These are phyloP conservation scores for Fraxinus albicans DNA, from an alignment of 305 asterid genomes.

Conservation along the genomic window DNA sequence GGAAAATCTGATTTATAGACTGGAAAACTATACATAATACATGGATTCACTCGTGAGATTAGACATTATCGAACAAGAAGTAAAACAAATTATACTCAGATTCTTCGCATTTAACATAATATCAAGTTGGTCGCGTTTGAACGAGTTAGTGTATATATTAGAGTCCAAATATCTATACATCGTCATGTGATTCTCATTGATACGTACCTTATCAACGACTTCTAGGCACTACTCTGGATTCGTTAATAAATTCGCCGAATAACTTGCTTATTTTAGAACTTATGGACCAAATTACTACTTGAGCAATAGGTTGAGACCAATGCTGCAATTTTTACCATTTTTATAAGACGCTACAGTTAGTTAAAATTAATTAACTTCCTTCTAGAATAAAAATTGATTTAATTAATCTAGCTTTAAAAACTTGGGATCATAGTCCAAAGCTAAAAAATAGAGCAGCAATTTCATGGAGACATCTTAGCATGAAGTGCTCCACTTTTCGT, in stretches of 20 bases:
- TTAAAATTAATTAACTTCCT: not conserved
- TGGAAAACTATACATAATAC: not conserved
- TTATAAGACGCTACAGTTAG: too few relatives aligned
- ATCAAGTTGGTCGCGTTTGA: not conserved
- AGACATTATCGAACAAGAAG: not conserved
- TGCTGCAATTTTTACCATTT: not conserved
- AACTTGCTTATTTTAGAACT: not conserved
- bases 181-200: not conserved
- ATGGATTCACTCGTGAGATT: not conserved
- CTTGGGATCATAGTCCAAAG: slow-evolving; percentile 10
- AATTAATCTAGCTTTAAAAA: not conserved
- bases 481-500: slow-evolving; percentile 56
- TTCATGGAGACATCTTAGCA: slow-evolving; percentile 52
- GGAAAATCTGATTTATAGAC: not conserved
- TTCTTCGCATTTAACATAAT: not conserved
- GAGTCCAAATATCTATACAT: not conserved
- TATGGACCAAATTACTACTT: not conserved
- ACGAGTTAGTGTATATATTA: too few relatives aligned
- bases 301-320: not conserved
- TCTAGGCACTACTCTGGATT: too few relatives aligned
- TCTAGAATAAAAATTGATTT: not conserved
- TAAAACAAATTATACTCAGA: not conserved
- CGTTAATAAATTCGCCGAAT: not conserved
- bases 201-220: not conserved
- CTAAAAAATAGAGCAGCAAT: slow-evolving; percentile 23